These are phyloP conservation scores for Bassia scoparia DNA, from an alignment of 148 eudicot species.

Conservation along the genomic window DNA sequence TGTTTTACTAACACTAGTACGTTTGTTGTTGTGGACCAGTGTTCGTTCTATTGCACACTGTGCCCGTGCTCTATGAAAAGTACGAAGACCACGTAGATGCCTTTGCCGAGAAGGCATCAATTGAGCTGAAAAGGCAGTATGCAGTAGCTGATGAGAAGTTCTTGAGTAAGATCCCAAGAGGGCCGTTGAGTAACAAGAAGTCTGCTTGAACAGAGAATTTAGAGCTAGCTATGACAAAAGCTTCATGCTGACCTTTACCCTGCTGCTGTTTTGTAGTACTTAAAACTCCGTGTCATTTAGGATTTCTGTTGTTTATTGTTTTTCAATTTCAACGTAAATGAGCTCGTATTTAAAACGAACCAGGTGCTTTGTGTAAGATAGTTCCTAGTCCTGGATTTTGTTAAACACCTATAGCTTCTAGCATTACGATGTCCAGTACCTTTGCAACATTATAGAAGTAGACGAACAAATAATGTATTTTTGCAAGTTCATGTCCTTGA, in stretches of 20 bases:
- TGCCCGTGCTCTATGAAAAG: slow-evolving; percentile 81
- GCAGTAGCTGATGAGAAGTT: slow-evolving; percentile 70
- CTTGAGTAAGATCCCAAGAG: slow-evolving; percentile 72
- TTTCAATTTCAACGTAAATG: slow-evolving; percentile 20
- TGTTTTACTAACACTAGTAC: background rate
- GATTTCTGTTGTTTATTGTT: slow-evolving; percentile 14
- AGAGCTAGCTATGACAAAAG: slow-evolving; percentile 16
- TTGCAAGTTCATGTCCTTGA: slow-evolving; percentile 7
- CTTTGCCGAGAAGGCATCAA: slow-evolving; percentile 71
- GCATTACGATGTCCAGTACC: slow-evolving; percentile 19
- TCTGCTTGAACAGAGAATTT: slow-evolving; percentile 30
- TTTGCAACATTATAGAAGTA: slow-evolving; percentile 18
- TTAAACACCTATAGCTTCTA: slow-evolving; percentile 17
- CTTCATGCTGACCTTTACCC: slow-evolving; percentile 21
- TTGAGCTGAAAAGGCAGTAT: slow-evolving; percentile 76
- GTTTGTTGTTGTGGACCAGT: slow-evolving; percentile 33
- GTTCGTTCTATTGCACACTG: slow-evolving; percentile 68
- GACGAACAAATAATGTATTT: slow-evolving; percentile 26
- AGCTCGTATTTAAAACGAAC: slow-evolving; percentile 23
- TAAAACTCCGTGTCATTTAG: slow-evolving; percentile 14
- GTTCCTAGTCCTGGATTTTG: slow-evolving; percentile 21
- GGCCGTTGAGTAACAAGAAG: slow-evolving; percentile 60
- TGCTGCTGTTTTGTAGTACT: slow-evolving; percentile 14
- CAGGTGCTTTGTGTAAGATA: slow-evolving; percentile 26
- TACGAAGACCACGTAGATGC: slow-evolving; percentile 82